Conservation (phyloP, 2,329 filamentous ascomycete genomes). For the Colletotrichum echinochloae region DNA sequence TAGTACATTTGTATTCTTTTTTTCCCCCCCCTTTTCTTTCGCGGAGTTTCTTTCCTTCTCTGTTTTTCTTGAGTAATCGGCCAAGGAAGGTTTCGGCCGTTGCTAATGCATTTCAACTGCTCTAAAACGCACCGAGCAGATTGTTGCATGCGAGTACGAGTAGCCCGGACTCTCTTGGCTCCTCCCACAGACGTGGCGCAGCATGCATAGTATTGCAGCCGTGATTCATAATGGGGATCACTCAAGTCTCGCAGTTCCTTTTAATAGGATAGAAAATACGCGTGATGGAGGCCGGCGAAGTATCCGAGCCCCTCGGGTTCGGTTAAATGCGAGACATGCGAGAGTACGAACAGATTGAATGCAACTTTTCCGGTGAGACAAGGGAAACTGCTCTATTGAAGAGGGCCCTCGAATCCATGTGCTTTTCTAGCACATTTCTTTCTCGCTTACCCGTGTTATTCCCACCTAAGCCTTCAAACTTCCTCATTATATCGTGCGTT, state of each 20-base stretch:
- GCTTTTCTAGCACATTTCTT: background rate
- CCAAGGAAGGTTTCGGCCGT: no score
- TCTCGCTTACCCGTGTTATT: no score
- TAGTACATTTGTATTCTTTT: background rate
- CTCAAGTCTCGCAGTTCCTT: background rate
- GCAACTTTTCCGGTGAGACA: background rate
- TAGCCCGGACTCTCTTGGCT: background rate
- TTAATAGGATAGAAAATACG: background rate
- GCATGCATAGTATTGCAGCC: background rate
- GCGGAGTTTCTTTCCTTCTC: no score
- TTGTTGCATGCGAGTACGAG: background rate
- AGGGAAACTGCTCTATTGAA: background rate
- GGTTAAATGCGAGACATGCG: conserved; percentile 12
- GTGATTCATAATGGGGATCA: background rate
- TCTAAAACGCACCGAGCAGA: no score
- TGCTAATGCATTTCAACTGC: background rate
- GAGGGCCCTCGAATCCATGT: background rate
- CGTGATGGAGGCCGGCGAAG: background rate
- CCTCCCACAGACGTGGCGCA: background rate
- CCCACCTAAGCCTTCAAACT: background rate
- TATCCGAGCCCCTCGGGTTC: conserved; percentile 15
- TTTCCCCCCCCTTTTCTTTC: background rate
- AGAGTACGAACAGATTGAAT: background rate
- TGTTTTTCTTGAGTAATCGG: background rate
- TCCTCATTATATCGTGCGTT: background rate